These are phyloP conservation scores for Puccinellia tenuiflora DNA, from an alignment of 176 grass and related monocot species.

Conservation along the genomic window DNA sequence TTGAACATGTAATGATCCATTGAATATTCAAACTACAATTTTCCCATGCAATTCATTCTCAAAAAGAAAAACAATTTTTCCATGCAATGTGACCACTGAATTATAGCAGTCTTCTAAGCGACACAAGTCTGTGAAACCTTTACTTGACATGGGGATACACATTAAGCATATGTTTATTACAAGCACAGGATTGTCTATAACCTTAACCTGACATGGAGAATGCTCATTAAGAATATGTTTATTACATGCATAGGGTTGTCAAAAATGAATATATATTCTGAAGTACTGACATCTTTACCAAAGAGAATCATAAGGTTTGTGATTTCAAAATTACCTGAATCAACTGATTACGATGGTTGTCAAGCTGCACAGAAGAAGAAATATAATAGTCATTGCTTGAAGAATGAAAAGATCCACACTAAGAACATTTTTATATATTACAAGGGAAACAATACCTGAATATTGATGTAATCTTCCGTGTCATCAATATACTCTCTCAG, in stretches of 20 bases:
- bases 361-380: constrained; percentile 52
- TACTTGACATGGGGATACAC: not conserved
- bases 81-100: not conserved
- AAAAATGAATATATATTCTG: constrained; percentile 4
- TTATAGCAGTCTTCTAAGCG: not conserved
- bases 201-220: no score
- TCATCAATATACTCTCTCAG: constrained; percentile 97
- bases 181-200: not conserved
- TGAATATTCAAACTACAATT: not conserved
- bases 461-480: constrained; percentile 99
- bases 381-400: constrained; percentile 10
- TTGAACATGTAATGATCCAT: not conserved
- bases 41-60: not conserved
- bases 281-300: not conserved
- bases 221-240: no score
- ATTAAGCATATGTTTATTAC: not conserved
- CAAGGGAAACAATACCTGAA: constrained; percentile 56
- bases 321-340: constrained; percentile 67
- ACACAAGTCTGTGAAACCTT: not conserved
- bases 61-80: no score
- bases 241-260: not conserved
- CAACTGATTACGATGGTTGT: constrained; percentile 99
- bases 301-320: not conserved
- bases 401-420: not conserved
- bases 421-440: not conserved